phyloP scores from a whole-genome alignment of 2,329 filamentous ascomycete genomes.

The Aspergillus latus region DNA sequence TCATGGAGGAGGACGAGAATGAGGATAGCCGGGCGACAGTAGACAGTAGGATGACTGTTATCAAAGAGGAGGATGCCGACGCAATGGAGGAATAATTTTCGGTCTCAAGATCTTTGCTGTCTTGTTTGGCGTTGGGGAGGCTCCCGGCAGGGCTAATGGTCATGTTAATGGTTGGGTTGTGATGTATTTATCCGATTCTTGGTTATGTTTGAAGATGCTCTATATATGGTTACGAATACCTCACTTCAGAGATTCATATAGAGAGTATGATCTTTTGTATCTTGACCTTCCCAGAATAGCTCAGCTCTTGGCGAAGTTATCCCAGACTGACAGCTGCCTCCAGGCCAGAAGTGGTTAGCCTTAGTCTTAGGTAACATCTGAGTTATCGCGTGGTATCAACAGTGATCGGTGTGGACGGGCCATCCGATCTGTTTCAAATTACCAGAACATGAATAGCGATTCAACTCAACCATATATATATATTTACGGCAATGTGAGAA shows the following conservation, averaged over 20 bases:
- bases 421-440: not conserved
- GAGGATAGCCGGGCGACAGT: slow-evolving; percentile 35
- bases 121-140: slow-evolving; percentile 22
- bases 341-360: not conserved
- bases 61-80: slow-evolving; percentile 30
- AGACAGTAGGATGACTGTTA: slow-evolving; percentile 24
- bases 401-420: not conserved
- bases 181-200: slow-evolving; percentile 3
- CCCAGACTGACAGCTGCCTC: slow-evolving; percentile 4
- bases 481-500: not conserved
- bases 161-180: not conserved
- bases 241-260: too few relatives aligned
- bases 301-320: not conserved
- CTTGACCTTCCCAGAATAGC: not conserved
- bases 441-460: not conserved
- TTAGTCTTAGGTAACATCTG: not conserved
- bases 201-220: slow-evolving; percentile 15
- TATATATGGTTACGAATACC: not conserved
- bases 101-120: slow-evolving; percentile 9
- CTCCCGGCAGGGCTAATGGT: not conserved
- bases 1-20: slow-evolving; percentile 42
- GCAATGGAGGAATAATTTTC: slow-evolving; percentile 22
- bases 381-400: not conserved
- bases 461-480: not conserved
- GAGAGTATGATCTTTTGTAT: too few relatives aligned